Evolutionary conservation across 2,329 filamentous ascomycete genomes (phyloP), one percentile per base, ranked within the genome.

Genomic region (Cladosporium sp.): DNA sequence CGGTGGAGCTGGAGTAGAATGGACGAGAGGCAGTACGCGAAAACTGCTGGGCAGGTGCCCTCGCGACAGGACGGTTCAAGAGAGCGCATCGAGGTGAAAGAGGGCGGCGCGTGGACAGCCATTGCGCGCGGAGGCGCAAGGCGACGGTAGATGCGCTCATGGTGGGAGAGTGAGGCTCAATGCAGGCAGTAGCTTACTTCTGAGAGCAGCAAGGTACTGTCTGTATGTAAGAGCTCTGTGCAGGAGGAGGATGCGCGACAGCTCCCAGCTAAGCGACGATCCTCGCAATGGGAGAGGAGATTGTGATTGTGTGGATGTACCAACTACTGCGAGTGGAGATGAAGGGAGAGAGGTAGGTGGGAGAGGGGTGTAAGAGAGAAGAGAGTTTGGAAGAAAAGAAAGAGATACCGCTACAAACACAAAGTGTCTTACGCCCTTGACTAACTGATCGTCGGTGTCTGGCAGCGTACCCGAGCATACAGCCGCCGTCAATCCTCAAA

Each of bases 1-100:
- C 55, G n/a, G 59, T 57, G 2, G 60, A 53, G 52, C 56, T 63
- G 12, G 61, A 63, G 57, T 63, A 64, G 57, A 66, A 65, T 11
- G 58, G 46, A 15, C 58, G 54, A 9, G 41, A 13, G 6, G 52
- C 49, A 7, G 47, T 45, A 19, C 41, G 36, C 13, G 45, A 49
- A 42, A 52, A 45, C 12, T 32, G 25, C 38, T 43, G 41, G 12
- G 43, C 25, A 15, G 42, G 8, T 15, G 38, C 39, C 27, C 43
- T 36, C 25, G 33, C 39, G 8, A 36, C 47, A 29, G 53, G 52
- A 15, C 54, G 55, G 20, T 50, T 57, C 29, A 62, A 43, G 11
- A 58, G 40, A 11, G 61, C 46, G 46, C 63, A 65, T 35, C 53
- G 55, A 4, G 57, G 43, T 2, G 63, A 66, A 20, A 66, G 57